Evolutionary conservation across 805 yeast species (phyloP).

Genomic region (Ascoidea rubescens): DNA sequence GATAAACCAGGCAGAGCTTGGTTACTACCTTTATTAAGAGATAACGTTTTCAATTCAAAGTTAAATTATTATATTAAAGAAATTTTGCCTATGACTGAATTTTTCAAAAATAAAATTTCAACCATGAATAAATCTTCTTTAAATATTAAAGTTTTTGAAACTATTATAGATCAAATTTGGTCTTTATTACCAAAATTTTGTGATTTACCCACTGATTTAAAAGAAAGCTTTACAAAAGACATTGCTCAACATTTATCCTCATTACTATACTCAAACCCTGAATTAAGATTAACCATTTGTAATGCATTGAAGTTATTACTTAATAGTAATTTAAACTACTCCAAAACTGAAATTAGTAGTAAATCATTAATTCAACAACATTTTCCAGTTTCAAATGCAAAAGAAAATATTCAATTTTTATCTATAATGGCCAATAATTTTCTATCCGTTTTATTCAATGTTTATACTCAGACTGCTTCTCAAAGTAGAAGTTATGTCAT

Average conservation of each 20-base stretch:
- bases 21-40: conserved; percentile 84
- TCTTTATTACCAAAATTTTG: conserved; percentile 80
- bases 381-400: conserved; percentile 43
- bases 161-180: conserved; percentile 88
- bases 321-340: conserved; percentile 56
- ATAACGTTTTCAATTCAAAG: conserved; percentile 60
- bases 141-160: conserved; percentile 65
- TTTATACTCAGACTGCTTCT: conserved; percentile 78
- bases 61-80: conserved; percentile 47
- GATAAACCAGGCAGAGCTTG: conserved; percentile 81
- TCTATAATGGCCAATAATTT: conserved; percentile 57
- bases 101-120: conserved; percentile 35
- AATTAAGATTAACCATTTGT: conserved; percentile 70
- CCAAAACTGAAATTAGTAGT: conserved; percentile 44
- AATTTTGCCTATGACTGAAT: conserved; percentile 50
- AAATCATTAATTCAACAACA: conserved; percentile 45
- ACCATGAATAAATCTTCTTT: conserved; percentile 41
- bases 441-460: conserved; percentile 80
- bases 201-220: conserved; percentile 70
- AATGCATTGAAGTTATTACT: conserved; percentile 67
- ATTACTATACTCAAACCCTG: conserved; percentile 59
- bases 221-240: conserved; percentile 46
- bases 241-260: conserved; percentile 73
- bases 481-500: conserved; percentile 74
- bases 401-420: conserved; percentile 45